Evolutionary conservation across 768 basidiomycete species (phyloP).

Genomic region (Suillus americanus): DNA sequence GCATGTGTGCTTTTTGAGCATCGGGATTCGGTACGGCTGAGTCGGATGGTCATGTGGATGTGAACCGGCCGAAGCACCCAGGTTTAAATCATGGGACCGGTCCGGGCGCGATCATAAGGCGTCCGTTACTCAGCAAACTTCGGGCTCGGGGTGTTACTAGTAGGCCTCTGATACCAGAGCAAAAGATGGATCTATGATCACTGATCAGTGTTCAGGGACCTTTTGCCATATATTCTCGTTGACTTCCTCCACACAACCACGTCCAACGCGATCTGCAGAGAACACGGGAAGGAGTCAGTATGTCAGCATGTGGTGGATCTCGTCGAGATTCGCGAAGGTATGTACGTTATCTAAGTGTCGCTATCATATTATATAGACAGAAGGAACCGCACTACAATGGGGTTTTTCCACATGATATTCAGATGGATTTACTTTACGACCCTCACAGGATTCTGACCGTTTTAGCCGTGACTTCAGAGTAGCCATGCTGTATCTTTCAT

Average conservation of each 20-base stretch:
- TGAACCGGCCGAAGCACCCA: background rate
- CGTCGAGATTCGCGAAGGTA: background rate
- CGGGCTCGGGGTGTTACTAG: background rate
- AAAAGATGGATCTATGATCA: background rate
- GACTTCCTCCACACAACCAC: background rate
- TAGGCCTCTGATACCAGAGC: background rate
- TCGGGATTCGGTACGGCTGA: background rate
- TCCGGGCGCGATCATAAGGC: background rate
- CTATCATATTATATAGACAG: background rate
- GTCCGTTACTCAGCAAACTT: background rate
- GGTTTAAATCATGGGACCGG: background rate
- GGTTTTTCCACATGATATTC: background rate
- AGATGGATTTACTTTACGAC: background rate
- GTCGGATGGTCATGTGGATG: background rate
- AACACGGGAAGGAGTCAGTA: background rate
- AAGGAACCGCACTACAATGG: background rate
- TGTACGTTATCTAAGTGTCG: background rate
- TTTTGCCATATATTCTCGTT: background rate
- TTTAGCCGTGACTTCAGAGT: background rate
- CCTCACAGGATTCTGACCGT: background rate
- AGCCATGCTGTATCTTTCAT: background rate
- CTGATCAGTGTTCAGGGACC: background rate
- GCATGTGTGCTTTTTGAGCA: background rate
- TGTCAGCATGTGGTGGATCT: background rate
- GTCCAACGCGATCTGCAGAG: background rate